Evolutionary conservation across 2,329 filamentous ascomycete genomes (phyloP), one percentile per base, ranked within the genome.

Genomic region (Helicocarpus griseus): DNA sequence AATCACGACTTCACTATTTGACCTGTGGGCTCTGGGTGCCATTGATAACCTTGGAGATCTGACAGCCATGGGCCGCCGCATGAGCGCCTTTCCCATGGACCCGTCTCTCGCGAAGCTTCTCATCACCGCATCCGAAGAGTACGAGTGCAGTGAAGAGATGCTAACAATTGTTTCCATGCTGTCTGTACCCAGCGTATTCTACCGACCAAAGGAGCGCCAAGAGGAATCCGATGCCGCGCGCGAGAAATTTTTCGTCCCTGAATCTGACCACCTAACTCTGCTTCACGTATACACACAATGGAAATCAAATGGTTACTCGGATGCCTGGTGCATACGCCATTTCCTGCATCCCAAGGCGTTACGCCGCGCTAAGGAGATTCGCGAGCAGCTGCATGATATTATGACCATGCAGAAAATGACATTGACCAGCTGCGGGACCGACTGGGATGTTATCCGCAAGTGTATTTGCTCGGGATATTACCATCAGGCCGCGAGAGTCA

Each of bases 31-130:
- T 0, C 77, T 98, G 0, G 93, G 93, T 1, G 91, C 93, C 0
- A 72, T 98, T 11, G 89, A 96, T 65, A 96, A 98, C 60, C 78
- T 97, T 14, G 94, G 93, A 33, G 89, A 96, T 58, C 78, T 98
- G 24, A 98, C 93, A 0, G 76, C 81, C 0, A 79, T 98, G 1
- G 93, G 93, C 28, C 82, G 81, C 41, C 90, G 87, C 60, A 98
- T 98, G 93, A 96, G 93, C 24, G 86, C 88, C 1, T 98, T 97
- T 62, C 93, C 93, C 0, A 98, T 98, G 91, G 93, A 98, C 58
- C 93, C 93, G 0, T 90, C 90, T 0, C 76, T 98, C 8, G 89
- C 91, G 6, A 98, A 98, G 69, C 81, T 98, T 11, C 79, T 98
- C 51, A 95, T 98, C 64, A 95, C 87, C 43, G 87, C 90, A 0